Evolutionary conservation across 2,329 filamentous ascomycete species (phyloP).

Genomic region (Amylocarpus encephaloides): DNA sequence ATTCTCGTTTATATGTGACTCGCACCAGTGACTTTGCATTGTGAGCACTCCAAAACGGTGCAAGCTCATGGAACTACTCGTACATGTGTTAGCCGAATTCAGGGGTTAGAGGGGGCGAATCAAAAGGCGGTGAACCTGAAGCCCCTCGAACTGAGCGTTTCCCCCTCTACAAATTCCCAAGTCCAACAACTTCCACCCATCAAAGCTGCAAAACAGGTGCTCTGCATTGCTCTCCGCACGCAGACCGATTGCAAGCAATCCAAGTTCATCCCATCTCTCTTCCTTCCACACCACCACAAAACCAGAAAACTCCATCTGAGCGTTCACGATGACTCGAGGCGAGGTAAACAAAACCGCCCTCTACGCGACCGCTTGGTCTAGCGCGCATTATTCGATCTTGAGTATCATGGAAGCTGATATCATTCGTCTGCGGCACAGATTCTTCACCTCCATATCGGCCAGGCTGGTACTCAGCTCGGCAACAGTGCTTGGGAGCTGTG

Average conservation of each 20-base stretch:
- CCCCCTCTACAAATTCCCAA: slow-evolving; percentile 7
- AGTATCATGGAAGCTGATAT: slow-evolving; percentile 4
- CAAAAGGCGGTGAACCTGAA: slow-evolving; percentile 3
- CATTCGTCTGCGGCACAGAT: slow-evolving; percentile 39
- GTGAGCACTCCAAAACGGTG: too few relatives aligned
- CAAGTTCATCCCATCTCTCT: slow-evolving; percentile 1
- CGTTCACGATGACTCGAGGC: slow-evolving; percentile 25
- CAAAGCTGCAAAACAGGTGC: slow-evolving; percentile 1
- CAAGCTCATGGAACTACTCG: not conserved
- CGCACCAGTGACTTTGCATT: too few relatives aligned
- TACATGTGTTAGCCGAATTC: not conserved
- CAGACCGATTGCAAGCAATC: not conserved
- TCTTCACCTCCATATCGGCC: slow-evolving; percentile 61
- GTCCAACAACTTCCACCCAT: slow-evolving; percentile 2
- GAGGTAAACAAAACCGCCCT: slow-evolving; percentile 20
- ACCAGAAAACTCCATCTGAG: not conserved
- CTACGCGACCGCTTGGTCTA: not conserved
- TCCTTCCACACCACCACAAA: not conserved
- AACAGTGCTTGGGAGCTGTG: slow-evolving; percentile 67
- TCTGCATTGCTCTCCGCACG: slow-evolving; percentile 2
- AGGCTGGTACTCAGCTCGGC: slow-evolving; percentile 61
- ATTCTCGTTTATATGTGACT: too few relatives aligned
- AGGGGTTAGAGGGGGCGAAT: not conserved
- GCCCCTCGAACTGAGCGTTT: not conserved
- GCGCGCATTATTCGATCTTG: not conserved